Conservation (phyloP, 2,329 filamentous ascomycete species). For the Colletotrichum melonis region DNA sequence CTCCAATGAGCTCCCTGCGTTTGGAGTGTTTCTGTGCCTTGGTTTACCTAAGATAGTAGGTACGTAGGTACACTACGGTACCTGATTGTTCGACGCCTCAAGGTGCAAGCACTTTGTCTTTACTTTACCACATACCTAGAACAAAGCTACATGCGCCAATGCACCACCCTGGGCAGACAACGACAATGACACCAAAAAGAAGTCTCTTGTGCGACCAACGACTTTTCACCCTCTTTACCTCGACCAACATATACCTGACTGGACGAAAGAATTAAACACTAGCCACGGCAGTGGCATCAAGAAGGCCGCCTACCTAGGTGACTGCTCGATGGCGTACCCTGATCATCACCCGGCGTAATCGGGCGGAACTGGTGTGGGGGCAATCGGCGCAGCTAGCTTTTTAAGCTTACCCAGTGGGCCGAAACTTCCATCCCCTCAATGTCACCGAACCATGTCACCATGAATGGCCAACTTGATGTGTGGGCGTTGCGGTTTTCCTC, state of each 20-base stretch:
- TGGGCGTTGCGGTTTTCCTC: background rate
- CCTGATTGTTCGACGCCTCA: too few relatives aligned
- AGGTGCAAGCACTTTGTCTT: background rate
- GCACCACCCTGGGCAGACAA: background rate
- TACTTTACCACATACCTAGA: too few relatives aligned
- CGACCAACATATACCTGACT: background rate
- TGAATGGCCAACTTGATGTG: too few relatives aligned
- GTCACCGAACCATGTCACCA: background rate
- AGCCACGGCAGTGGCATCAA: conserved; percentile 4
- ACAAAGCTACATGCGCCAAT: background rate
- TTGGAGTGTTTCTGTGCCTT: background rate
- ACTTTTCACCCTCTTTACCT: background rate
- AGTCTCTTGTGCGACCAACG: background rate
- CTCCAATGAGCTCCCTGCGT: background rate
- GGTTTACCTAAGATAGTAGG: too few relatives aligned
- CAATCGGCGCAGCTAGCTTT: conserved; percentile 24
- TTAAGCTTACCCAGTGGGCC: conserved; percentile 35
- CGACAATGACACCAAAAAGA: background rate
- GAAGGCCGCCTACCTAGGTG: background rate
- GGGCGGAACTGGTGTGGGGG: conserved; percentile 25
- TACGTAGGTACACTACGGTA: too few relatives aligned
- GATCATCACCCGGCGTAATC: conserved; percentile 8
- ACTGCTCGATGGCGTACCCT: background rate
- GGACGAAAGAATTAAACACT: background rate
- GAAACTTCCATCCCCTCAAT: background rate